Conservation (phyloP, 495 filamentous ascomycete genomes). For the Penicillium paxilli region DNA sequence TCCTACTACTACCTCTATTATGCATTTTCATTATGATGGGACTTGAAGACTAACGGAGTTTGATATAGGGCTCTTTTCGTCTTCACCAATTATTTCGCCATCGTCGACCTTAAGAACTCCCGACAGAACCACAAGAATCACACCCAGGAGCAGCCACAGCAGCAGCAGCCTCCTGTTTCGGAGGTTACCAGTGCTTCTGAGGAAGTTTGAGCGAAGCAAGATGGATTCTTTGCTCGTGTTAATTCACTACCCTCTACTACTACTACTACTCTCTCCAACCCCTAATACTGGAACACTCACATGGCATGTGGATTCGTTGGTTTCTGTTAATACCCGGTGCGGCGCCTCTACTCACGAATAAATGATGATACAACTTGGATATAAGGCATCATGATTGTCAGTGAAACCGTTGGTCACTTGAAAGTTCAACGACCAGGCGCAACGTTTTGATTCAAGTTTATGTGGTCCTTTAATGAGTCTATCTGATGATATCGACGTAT, state of each 20-base stretch:
- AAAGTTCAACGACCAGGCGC: no score
- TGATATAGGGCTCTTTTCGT: constrained; percentile 39
- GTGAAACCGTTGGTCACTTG: no score
- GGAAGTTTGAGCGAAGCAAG: background rate
- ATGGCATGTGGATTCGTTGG: no score
- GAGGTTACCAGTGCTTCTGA: background rate
- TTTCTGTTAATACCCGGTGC: background rate
- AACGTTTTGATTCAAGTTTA: no score
- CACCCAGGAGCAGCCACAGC: background rate
- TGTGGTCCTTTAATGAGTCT: background rate
- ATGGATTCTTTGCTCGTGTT: no score
- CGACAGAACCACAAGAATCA: constrained; percentile 3
- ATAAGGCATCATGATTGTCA: background rate
- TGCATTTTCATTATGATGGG: no score
- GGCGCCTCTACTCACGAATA: background rate
- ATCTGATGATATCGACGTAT: background rate
- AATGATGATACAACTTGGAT: background rate
- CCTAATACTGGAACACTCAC: background rate
- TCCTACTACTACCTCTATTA: background rate
- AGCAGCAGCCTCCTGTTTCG: constrained; percentile 6
- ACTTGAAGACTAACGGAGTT: no score
- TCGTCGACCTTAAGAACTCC: constrained; percentile 18
- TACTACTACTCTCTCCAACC: background rate
- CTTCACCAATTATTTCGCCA: constrained; percentile 19
- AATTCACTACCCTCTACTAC: no score